A percentile compares a stretch with the other conserved stretches of the same genome.
Evolutionary conservation across 2,329 filamentous ascomycete genomes (phyloP).

Genomic region (Penicillium sp.): DNA sequence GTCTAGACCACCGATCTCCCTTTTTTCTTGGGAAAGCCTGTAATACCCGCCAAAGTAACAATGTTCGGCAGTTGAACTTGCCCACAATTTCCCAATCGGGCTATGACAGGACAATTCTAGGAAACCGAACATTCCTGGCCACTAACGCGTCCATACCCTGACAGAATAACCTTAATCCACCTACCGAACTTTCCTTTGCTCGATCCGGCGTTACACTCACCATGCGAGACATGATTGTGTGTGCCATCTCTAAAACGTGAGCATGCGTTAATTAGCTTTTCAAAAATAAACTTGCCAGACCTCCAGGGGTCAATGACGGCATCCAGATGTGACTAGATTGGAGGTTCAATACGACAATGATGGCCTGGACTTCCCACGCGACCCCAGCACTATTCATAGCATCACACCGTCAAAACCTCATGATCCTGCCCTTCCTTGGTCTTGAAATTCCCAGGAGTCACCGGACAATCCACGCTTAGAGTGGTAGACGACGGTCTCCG

Average conservation of each 20-base stretch:
- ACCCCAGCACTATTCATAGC: neutral
- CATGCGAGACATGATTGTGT: constrained; percentile 10
- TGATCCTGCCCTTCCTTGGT: neutral
- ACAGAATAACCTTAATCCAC: constrained; percentile 6
- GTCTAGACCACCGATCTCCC: constrained; percentile 11
- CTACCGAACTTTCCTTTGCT: neutral
- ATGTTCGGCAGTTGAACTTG: constrained; percentile 2
- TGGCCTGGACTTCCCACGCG: constrained; percentile 2
- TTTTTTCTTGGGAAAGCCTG: neutral
- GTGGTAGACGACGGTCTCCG: constrained; percentile 13
- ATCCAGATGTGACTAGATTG: constrained; percentile 11
- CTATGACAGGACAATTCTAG: constrained; percentile 3
- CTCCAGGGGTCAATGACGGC: constrained; percentile 26
- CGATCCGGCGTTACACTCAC: constrained; percentile 24
- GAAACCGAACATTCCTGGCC: constrained; percentile 13
- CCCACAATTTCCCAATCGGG: constrained; percentile 3
- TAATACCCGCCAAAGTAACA: constrained; percentile 6
- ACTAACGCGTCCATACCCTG: constrained; percentile 14
- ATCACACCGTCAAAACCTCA: neutral
- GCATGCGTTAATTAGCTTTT: constrained; percentile 13
- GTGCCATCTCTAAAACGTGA: constrained; percentile 9
- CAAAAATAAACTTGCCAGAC: constrained; percentile 6
- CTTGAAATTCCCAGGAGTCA: constrained; percentile 10
- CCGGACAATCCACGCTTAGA: constrained; percentile 11
- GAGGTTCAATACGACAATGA: constrained; percentile 18